Percentiles rank a stretch among this genome's conserved stretches.
These are phyloP conservation scores for Bombardia bombarda DNA, from an alignment of 495 filamentous ascomycete genomes.

Conservation along the genomic window DNA sequence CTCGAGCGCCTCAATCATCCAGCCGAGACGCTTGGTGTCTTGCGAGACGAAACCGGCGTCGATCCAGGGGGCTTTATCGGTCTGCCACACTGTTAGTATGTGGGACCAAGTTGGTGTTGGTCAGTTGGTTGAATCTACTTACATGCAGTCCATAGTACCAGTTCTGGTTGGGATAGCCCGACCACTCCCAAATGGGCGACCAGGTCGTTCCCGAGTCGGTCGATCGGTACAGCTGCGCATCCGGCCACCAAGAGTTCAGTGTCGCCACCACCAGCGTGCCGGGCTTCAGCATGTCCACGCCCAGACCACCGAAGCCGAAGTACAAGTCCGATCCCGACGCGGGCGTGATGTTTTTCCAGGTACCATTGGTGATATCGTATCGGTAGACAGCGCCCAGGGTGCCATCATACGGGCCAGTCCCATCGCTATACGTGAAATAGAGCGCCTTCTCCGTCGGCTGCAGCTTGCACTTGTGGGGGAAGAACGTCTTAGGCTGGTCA, in stretches of 20 bases:
- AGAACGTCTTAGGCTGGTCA: slow-evolving; percentile 41
- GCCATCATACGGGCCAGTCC: slow-evolving; percentile 49
- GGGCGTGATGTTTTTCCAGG: slow-evolving; percentile 50
- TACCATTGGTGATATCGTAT: slow-evolving; percentile 40
- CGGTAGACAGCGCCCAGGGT: slow-evolving; percentile 42
- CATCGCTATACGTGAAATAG: slow-evolving; percentile 50
- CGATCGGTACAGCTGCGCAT: slow-evolving; percentile 47
- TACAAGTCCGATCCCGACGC: slow-evolving; percentile 31
- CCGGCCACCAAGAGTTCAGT: slow-evolving; percentile 53
- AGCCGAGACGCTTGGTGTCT: slow-evolving; percentile 46
- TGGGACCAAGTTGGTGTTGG: slow-evolving; percentile 8
- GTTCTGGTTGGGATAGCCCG: slow-evolving; percentile 36
- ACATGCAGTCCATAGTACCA: slow-evolving; percentile 35
- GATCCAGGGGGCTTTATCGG: slow-evolving; percentile 41
- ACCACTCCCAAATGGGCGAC: slow-evolving; percentile 46
- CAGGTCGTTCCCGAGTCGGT: slow-evolving; percentile 46
- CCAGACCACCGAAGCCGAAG: slow-evolving; percentile 50
- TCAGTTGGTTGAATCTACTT: slow-evolving; percentile 16
- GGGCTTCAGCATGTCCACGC: slow-evolving; percentile 45
- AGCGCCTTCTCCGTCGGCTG: slow-evolving; percentile 46
- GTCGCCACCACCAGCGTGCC: slow-evolving; percentile 48
- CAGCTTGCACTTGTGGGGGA: slow-evolving; percentile 49
- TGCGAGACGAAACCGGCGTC: slow-evolving; percentile 35
- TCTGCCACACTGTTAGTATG: slow-evolving; percentile 10
- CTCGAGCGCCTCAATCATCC: slow-evolving; percentile 56